phyloP scores from a whole-genome alignment of 192 early-diverging fungal genomes.

The Linnemannia exigua region DNA sequence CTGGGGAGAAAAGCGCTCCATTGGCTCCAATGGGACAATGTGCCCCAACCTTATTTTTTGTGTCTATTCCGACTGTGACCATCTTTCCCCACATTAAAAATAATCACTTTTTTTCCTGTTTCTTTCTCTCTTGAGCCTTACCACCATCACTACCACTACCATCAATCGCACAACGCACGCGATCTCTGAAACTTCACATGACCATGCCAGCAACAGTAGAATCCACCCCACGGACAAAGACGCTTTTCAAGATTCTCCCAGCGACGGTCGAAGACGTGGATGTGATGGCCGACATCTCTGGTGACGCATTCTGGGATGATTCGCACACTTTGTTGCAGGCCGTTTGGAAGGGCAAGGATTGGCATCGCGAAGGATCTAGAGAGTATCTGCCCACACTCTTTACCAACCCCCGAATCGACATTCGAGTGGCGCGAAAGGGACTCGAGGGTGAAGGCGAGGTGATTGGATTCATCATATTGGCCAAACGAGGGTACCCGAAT shows the following conservation, averaged over 20 bases:
- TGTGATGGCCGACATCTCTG: conserved; percentile 9
- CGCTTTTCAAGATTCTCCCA: conserved; percentile 9
- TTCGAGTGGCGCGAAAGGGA: not conserved
- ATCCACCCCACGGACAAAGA: conserved; percentile 4
- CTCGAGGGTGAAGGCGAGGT: not conserved
- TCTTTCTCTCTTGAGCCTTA: not conserved
- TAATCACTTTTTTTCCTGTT: too few relatives aligned
- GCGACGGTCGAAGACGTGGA: conserved; percentile 5
- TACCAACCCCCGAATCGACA: not conserved
- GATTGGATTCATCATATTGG: not conserved
- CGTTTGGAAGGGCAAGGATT: conserved; percentile 9
- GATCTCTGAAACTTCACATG: not conserved
- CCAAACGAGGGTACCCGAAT: not conserved
- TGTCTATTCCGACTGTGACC: too few relatives aligned
- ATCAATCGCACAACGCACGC: too few relatives aligned
- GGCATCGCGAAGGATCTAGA: conserved; percentile 5
- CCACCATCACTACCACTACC: not conserved
- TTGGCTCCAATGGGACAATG: too few relatives aligned
- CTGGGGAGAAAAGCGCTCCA: too few relatives aligned
- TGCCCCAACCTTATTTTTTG: too few relatives aligned
- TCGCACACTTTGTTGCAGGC: conserved; percentile 10
- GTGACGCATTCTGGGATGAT: conserved; percentile 10
- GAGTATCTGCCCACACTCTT: not conserved
- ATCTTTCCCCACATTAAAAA: too few relatives aligned
- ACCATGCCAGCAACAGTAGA: not conserved